A percentile compares a stretch with the other conserved stretches of the same genome.
Conservation (phyloP, 345 rosid genomes). For the Cardamine resedifolia region DNA sequence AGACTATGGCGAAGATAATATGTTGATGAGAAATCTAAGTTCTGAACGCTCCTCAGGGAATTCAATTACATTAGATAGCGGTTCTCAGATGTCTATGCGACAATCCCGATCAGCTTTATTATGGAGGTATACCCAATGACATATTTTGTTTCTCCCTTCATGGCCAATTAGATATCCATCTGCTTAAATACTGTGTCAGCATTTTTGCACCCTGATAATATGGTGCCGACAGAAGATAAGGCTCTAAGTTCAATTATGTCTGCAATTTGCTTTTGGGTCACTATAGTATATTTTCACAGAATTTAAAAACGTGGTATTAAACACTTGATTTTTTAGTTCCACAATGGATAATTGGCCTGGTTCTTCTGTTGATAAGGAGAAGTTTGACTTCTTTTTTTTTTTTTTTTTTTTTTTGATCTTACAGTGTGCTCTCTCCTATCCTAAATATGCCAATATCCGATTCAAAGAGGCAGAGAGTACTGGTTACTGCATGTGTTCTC, state of each 20-base stretch:
- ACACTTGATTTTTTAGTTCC: not conserved
- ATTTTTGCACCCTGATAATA: constrained; percentile 5
- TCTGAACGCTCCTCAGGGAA: constrained; percentile 51
- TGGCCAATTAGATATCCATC: constrained; percentile 25
- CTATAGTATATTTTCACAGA: not conserved
- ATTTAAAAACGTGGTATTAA: not conserved
- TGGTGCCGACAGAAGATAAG: constrained; percentile 14
- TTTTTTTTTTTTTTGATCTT: constrained; percentile 21
- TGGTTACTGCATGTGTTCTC: constrained; percentile 95
- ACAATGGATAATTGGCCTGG: constrained; percentile 12
- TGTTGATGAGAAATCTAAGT: constrained; percentile 63
- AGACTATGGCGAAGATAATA: constrained; percentile 72
- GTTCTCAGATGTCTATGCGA: constrained; percentile 56
- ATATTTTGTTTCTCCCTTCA: constrained; percentile 9
- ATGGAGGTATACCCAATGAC: constrained; percentile 71
- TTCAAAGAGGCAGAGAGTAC: constrained; percentile 94
- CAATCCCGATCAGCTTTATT: constrained; percentile 82
- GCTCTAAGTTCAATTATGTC: constrained; percentile 22
- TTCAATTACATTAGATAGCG: constrained; percentile 44
- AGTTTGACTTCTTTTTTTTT: constrained; percentile 18
- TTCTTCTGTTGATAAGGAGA: constrained; percentile 26
- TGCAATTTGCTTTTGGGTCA: constrained; percentile 12
- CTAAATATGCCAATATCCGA: constrained; percentile 96
- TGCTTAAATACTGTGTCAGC: constrained; percentile 20
- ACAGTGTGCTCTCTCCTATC: constrained; percentile 97